phyloP scores from a whole-genome alignment of 108 stramenopile genomes.

The Nannochloropsis oceanica region DNA sequence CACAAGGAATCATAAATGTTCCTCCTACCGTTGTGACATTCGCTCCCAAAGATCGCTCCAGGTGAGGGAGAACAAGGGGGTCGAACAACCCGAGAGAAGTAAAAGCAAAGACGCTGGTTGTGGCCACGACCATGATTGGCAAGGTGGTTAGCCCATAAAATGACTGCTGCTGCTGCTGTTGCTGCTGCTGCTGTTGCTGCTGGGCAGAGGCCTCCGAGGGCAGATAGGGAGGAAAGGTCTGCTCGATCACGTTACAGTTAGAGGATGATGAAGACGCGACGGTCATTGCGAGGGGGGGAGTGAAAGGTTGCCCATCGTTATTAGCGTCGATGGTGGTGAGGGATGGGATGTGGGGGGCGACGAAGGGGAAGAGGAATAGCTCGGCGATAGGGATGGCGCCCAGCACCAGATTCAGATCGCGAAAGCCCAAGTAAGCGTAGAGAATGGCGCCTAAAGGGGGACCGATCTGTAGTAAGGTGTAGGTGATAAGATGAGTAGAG shows the following conservation, averaged over 20 bases:
- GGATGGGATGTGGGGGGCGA: background rate
- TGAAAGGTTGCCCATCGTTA: background rate
- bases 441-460: background rate
- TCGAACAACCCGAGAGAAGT: background rate
- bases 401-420: background rate
- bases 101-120: background rate
- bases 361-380: background rate
- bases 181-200: too few species aligned
- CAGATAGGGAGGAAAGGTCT: too few species aligned
- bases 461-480: background rate
- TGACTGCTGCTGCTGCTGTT: background rate
- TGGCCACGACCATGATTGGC: background rate
- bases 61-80: background rate
- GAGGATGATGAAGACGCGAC: too few species aligned
- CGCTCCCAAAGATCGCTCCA: background rate
- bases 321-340: background rate
- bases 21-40: background rate
- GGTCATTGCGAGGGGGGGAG: background rate
- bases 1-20: background rate
- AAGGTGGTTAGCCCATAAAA: background rate
- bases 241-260: too few species aligned
- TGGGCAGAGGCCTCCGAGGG: too few species aligned
- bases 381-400: background rate
- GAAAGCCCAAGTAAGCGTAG: background rate
- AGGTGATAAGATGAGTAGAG: background rate